phyloP scores from a whole-genome alignment of 768 basidiomycete genomes.

The Mycena leptocephala region DNA sequence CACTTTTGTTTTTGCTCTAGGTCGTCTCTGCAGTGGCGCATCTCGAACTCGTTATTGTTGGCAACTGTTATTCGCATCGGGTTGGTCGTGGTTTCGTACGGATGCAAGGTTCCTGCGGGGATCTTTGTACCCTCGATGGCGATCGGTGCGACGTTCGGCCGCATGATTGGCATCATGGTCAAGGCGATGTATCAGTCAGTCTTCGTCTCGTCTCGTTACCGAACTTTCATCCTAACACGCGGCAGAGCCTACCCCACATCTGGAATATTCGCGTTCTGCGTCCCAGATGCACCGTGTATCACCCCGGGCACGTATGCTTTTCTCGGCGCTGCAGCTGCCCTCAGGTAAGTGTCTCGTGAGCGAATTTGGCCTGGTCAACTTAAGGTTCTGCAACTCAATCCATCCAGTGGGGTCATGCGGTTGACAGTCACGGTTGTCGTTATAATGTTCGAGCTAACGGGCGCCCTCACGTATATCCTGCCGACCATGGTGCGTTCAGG shows the following conservation, averaged over 20 bases:
- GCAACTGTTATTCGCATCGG: constrained; percentile 92
- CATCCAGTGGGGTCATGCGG: constrained; percentile 90
- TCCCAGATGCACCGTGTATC: constrained; percentile 95
- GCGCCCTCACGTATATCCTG: constrained; percentile 96
- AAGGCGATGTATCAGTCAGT: constrained; percentile 90
- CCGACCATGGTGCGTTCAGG: constrained; percentile 89
- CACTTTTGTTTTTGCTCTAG: constrained; percentile 56
- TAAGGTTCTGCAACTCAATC: constrained; percentile 1
- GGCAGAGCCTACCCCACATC: constrained; percentile 81
- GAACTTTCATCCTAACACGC: background rate
- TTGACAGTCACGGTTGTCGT: constrained; percentile 99
- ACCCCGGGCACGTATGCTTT: constrained; percentile 99
- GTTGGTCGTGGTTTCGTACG: constrained; percentile 94
- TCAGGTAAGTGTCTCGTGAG: constrained; percentile 71
- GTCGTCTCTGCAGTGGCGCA: constrained; percentile 92
- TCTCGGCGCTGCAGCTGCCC: constrained; percentile 94
- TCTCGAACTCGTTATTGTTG: constrained; percentile 92
- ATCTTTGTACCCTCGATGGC: constrained; percentile 99
- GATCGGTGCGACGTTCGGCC: constrained; percentile 95
- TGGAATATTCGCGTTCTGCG: constrained; percentile 92
- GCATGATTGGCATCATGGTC: constrained; percentile 97
- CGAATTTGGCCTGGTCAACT: background rate
- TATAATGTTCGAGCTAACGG: constrained; percentile 99
- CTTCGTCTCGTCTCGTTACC: background rate
- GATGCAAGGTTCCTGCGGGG: constrained; percentile 96